Conservation (phyloP, 495 filamentous ascomycete genomes). For the Cercophora scortea region DNA sequence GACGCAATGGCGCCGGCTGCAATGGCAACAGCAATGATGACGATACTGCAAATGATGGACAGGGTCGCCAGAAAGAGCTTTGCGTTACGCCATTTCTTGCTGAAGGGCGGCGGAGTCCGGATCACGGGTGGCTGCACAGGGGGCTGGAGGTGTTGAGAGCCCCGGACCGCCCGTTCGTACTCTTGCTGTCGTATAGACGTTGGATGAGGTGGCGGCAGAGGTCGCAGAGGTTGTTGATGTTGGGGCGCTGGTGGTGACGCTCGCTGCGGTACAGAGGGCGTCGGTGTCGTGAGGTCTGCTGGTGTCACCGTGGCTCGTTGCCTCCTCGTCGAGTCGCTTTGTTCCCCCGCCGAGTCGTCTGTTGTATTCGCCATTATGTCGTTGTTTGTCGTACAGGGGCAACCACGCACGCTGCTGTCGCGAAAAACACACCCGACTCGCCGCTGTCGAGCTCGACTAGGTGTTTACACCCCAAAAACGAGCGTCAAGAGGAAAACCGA, state of each 20-base stretch:
- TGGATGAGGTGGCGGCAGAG: neutral
- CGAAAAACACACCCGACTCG: too few relatives aligned
- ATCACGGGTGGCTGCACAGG: neutral
- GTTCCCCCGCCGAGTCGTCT: neutral
- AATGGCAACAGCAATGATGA: constrained; percentile 1
- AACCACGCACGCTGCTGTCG: neutral
- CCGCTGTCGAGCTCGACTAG: too few relatives aligned
- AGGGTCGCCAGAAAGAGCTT: constrained; percentile 23
- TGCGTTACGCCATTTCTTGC: constrained; percentile 16
- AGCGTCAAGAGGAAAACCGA: too few relatives aligned
- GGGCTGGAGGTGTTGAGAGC: neutral
- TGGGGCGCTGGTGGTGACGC: neutral
- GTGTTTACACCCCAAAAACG: too few relatives aligned
- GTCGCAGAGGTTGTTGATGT: neutral
- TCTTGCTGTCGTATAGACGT: neutral
- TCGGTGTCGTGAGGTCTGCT: neutral
- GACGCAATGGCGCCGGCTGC: neutral
- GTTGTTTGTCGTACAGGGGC: neutral
- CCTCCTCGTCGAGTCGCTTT: neutral
- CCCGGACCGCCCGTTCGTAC: neutral
- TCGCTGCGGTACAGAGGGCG: neutral
- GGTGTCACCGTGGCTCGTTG: neutral
- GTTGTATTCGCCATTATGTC: neutral
- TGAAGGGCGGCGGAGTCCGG: neutral
- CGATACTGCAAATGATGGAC: constrained; percentile 14